A percentile compares a stretch with the other conserved stretches of the same genome.
Evolutionary conservation across 352 stramenopile species (phyloP).

Genomic region (Globisporangium alternatum): DNA sequence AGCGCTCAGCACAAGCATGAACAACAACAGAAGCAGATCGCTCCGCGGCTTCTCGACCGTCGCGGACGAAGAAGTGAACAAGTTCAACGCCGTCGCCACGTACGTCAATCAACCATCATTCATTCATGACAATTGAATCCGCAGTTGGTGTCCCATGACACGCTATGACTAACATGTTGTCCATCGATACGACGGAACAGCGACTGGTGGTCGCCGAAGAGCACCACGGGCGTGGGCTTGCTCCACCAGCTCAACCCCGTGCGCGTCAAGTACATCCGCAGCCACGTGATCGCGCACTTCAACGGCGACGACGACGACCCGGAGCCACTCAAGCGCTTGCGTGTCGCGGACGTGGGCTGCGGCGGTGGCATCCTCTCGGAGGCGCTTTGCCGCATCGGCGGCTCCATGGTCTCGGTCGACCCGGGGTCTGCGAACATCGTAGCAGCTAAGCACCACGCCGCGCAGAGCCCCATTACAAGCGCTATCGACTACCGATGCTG

Average conservation of each 20-base stretch:
- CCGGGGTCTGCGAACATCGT: constrained; percentile 69
- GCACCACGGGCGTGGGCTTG: constrained; percentile 67
- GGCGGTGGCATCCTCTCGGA: constrained; percentile 85
- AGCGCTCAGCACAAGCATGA: background rate
- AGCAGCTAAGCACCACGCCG: constrained; percentile 64
- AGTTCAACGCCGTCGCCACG: constrained; percentile 77
- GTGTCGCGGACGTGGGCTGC: constrained; percentile 75
- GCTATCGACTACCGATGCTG: constrained; percentile 80
- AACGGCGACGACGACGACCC: constrained; percentile 42
- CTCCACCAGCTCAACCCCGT: constrained; percentile 84
- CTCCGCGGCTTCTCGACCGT: constrained; percentile 50
- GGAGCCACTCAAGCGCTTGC: constrained; percentile 45
- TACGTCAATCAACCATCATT: constrained; percentile 28
- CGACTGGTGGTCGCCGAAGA: constrained; percentile 80
- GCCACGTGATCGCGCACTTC: constrained; percentile 66
- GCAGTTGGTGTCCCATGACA: background rate
- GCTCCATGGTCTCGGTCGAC: constrained; percentile 66
- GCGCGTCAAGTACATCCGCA: constrained; percentile 83
- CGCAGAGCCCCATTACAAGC: constrained; percentile 43
- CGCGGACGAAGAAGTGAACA: constrained; percentile 70
- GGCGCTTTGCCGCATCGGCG: constrained; percentile 74
- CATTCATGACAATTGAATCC: background rate
- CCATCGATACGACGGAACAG: constrained; percentile 24
- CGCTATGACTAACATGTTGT: background rate
- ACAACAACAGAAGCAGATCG: background rate